Percentiles rank a stretch among this genome's conserved stretches.
Evolutionary conservation across 441 rosid species (phyloP).

Genomic region (Populus trichocarpa): DNA sequence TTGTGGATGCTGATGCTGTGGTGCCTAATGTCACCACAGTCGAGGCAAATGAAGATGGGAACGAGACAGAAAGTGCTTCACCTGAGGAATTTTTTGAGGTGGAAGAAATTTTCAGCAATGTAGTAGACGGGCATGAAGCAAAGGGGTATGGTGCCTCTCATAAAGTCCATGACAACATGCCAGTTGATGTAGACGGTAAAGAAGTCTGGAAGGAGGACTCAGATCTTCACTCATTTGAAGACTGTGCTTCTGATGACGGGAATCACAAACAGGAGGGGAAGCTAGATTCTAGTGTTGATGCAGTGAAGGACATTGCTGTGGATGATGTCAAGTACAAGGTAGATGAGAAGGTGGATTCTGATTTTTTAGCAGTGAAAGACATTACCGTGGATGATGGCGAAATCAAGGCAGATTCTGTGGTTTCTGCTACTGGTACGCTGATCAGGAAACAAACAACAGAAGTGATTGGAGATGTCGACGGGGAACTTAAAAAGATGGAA

Average conservation of each 20-base stretch:
- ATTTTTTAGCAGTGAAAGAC: constrained; percentile 68
- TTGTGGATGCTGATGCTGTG: constrained; percentile 66
- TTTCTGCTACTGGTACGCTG: constrained; percentile 30
- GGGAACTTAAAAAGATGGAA: constrained; percentile 35
- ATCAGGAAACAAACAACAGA: constrained; percentile 29
- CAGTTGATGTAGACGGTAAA: constrained; percentile 42
- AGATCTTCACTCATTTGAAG: constrained; percentile 60
- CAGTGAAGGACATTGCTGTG: constrained; percentile 83
- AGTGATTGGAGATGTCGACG: constrained; percentile 35
- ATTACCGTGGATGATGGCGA: constrained; percentile 79
- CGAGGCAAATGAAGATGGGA: constrained; percentile 47
- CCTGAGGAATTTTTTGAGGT: constrained; percentile 96
- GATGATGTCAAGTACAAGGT: constrained; percentile 80
- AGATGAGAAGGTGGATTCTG: constrained; percentile 45
- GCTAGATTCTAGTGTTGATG: constrained; percentile 41
- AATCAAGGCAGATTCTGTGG: constrained; percentile 26
- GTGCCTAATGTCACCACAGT: constrained; percentile 52
- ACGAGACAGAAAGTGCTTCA: constrained; percentile 58
- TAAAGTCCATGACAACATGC: constrained; percentile 28
- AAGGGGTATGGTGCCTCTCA: constrained; percentile 41
- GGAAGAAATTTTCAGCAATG: constrained; percentile 85
- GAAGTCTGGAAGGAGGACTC: constrained; percentile 52
- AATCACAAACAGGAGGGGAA: constrained; percentile 42
- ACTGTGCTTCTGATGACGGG: constrained; percentile 70
- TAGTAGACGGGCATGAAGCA: constrained; percentile 52